Conservation (phyloP, 2,329 filamentous ascomycete genomes). For the Nigrospora oryzae region DNA sequence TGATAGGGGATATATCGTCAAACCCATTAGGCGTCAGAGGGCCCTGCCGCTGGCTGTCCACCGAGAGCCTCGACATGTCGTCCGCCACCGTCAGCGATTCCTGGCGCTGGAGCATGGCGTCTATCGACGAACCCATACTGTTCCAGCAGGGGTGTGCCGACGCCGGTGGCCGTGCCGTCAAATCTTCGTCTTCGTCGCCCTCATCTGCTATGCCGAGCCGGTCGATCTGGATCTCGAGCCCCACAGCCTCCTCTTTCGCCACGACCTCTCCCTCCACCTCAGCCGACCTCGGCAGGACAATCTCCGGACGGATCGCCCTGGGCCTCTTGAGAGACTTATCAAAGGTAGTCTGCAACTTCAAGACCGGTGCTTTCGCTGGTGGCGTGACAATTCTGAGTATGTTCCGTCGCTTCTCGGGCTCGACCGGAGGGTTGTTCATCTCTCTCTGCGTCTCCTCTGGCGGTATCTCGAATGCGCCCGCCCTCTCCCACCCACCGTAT, state of each 20-base stretch:
- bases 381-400: conserved; percentile 6
- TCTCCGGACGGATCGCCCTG: not conserved
- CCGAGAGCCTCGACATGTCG: conserved; percentile 5
- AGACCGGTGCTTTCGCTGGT: conserved; percentile 15
- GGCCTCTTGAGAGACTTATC: conserved; percentile 1
- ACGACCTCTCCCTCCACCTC: not conserved
- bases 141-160: conserved; percentile 14
- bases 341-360: conserved; percentile 38
- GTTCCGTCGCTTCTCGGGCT: too few relatives aligned
- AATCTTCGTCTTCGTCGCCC: conserved; percentile 24
- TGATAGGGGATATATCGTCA: conserved; percentile 55
- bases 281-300: not conserved
- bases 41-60: conserved; percentile 24
- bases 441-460: conserved; percentile 14
- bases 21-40: conserved; percentile 50
- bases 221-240: conserved; percentile 13
- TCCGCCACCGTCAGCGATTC: conserved; percentile 3
- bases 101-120: conserved; percentile 28
- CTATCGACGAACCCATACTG: conserved; percentile 27
- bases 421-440: not conserved
- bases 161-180: conserved; percentile 22
- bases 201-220: conserved; percentile 10
- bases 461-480: conserved; percentile 35
- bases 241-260: not conserved
- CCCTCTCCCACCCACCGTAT: conserved; percentile 40